Evolutionary conservation across 2,329 filamentous ascomycete species (phyloP).

Genomic region (Lasiodiplodia sp.): DNA sequence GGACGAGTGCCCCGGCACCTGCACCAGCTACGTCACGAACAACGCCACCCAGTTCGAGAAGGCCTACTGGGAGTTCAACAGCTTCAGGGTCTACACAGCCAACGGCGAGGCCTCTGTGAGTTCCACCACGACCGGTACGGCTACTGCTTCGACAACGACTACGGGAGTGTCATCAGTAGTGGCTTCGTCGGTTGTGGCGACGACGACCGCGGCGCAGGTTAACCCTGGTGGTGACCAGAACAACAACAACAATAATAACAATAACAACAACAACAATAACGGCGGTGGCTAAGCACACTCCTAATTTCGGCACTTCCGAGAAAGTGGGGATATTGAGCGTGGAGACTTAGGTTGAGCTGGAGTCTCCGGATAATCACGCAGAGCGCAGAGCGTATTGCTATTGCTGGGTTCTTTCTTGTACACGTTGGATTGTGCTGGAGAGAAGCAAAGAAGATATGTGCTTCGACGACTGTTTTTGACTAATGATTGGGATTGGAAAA

Average conservation of each 20-base stretch:
- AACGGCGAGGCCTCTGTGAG: neutral
- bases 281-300: neutral
- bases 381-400: neutral
- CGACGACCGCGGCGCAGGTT: neutral
- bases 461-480: neutral
- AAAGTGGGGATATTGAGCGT: neutral
- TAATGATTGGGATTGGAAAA: neutral
- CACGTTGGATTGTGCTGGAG: neutral
- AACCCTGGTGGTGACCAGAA: neutral
- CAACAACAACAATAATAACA: neutral
- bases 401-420: neutral
- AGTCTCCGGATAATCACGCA: neutral
- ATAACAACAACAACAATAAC: neutral
- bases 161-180: neutral
- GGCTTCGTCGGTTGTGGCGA: neutral
- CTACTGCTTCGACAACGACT: neutral
- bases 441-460: neutral
- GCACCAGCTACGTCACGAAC: slow-evolving; percentile 41
- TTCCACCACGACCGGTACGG: neutral
- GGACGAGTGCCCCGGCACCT: slow-evolving; percentile 40
- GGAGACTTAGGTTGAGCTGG: neutral
- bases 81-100: slow-evolving; percentile 28
- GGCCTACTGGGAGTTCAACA: slow-evolving; percentile 46
- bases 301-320: neutral
- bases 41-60: slow-evolving; percentile 42